Evolutionary conservation across 2,329 filamentous ascomycete genomes (phyloP), one percentile per base, ranked within the genome.

Genomic region (Rhinocladiella mackenziei): DNA sequence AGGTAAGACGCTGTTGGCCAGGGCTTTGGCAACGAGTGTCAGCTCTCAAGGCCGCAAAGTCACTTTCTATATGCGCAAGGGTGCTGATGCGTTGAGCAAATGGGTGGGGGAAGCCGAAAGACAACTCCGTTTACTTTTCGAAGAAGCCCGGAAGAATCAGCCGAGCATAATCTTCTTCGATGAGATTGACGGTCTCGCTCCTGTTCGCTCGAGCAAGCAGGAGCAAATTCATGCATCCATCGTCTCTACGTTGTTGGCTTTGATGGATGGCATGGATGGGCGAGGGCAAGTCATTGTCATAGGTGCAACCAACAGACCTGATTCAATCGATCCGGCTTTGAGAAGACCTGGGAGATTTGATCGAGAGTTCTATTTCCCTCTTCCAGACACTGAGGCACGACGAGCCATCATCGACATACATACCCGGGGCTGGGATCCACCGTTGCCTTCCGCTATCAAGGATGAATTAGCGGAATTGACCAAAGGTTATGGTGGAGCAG

Each of bases 111-210:
- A 98, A 67, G 92, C 94, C 7, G 92, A 98, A 68, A 84, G 91
- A 66, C 92, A 98, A 63, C 78, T 98, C 41, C 83, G 92, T 33
- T 71, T 97, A 45, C 75, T 98, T 4, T 98, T 98, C 54, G 92
- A 97, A 58, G 92, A 98, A 66, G 92, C 92, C 11, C 79, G 91
- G 50, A 92, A 89, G 64, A 97, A 85, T 1, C 92, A 98, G 60
- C 92, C 92, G 0, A 97, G 91, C 64, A 98, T 98, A 66, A 98
- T 98, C 64, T 98, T 98, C 72, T 97, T 98, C 58, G 92, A 98
- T 63, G 92, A 98, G 65, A 98, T 98, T 56, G 92, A 98, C 68
- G 92, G 92, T 43, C 75, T 98, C 53, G 92, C 92, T 2, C 94
- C 92, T 39, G 92, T 97, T 23, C 80, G 92, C 57, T 97, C 92